Conservation (phyloP, 345 rosid genomes). For the Arabidopsis arenosa region DNA sequence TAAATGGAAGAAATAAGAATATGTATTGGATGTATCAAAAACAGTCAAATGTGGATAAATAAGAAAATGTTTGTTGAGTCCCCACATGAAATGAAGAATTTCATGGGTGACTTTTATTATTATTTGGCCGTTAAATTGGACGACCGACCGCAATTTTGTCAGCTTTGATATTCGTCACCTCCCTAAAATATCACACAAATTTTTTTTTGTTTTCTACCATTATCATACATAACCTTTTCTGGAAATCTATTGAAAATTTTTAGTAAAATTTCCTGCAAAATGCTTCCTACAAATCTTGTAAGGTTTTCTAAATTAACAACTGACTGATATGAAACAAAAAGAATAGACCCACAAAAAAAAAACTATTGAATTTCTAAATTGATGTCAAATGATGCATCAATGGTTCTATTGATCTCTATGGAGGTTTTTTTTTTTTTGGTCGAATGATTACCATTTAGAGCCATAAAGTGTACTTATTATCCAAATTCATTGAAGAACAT, state of each 20-base stretch:
- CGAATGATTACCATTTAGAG: constrained; percentile 11
- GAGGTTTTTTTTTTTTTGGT: not conserved
- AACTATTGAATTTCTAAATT: not conserved
- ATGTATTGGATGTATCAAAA: constrained; percentile 35
- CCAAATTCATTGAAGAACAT: constrained; percentile 17
- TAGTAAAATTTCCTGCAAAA: not conserved
- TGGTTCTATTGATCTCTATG: constrained; percentile 3
- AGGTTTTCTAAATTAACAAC: not conserved
- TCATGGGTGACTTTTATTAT: constrained; percentile 21
- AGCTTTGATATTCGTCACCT: not conserved
- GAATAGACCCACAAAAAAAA: not conserved
- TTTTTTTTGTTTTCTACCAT: not conserved
- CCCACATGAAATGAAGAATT: constrained; percentile 33
- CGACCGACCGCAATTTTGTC: constrained; percentile 42
- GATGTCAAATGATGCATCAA: not conserved
- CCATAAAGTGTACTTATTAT: not conserved
- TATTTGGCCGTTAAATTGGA: constrained; percentile 37
- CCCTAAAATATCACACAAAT: not conserved
- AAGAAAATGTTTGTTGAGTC: not conserved
- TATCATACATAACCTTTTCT: not conserved
- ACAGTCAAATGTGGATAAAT: constrained; percentile 28
- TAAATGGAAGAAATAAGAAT: constrained; percentile 26
- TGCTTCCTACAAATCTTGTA: not conserved
- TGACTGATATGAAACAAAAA: not conserved
- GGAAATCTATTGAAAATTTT: not conserved